Evolutionary conservation across 805 yeast species (phyloP).

Genomic region (Metschnikowia drakensbergensis): DNA sequence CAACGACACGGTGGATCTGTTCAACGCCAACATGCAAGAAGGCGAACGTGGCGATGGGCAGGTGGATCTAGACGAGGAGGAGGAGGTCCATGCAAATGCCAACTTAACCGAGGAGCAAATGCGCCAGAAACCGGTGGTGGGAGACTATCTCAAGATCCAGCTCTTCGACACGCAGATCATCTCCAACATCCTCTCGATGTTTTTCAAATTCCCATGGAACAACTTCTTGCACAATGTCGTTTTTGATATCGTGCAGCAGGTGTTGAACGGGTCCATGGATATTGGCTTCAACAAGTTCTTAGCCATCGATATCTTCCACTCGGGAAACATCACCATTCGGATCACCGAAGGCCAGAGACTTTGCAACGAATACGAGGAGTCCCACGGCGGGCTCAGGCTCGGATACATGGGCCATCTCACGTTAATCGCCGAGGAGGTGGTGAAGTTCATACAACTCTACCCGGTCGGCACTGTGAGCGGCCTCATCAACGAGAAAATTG

Average conservation of each 20-base stretch:
- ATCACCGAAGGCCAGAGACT: slow-evolving; percentile 45
- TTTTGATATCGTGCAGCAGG: slow-evolving; percentile 46
- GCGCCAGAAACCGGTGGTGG: slow-evolving; percentile 41
- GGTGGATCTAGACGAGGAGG: slow-evolving; percentile 31
- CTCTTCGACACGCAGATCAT: slow-evolving; percentile 43
- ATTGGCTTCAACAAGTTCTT: slow-evolving; percentile 46
- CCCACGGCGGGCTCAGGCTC: slow-evolving; percentile 25
- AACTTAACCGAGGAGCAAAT: slow-evolving; percentile 42
- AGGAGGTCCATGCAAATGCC: slow-evolving; percentile 43
- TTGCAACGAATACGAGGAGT: slow-evolving; percentile 25
- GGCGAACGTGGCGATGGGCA: slow-evolving; percentile 22
- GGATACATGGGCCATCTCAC: slow-evolving; percentile 33
- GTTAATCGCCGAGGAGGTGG: slow-evolving; percentile 31
- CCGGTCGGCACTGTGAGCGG: slow-evolving; percentile 37
- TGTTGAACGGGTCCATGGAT: slow-evolving; percentile 45
- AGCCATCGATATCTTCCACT: slow-evolving; percentile 57
- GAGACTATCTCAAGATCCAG: slow-evolving; percentile 41
- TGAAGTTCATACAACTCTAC: slow-evolving; percentile 32
- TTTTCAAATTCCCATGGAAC: slow-evolving; percentile 46
- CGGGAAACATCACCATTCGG: slow-evolving; percentile 39
- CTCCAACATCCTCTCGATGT: slow-evolving; percentile 40
- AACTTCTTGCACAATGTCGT: slow-evolving; percentile 46
- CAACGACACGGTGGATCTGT: slow-evolving; percentile 38
- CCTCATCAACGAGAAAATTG: slow-evolving; percentile 35
- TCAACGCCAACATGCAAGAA: slow-evolving; percentile 25